Evolutionary conservation across 1,284 basidiomycete species (phyloP).

Genomic region (Stygiomarasmius scandens): DNA sequence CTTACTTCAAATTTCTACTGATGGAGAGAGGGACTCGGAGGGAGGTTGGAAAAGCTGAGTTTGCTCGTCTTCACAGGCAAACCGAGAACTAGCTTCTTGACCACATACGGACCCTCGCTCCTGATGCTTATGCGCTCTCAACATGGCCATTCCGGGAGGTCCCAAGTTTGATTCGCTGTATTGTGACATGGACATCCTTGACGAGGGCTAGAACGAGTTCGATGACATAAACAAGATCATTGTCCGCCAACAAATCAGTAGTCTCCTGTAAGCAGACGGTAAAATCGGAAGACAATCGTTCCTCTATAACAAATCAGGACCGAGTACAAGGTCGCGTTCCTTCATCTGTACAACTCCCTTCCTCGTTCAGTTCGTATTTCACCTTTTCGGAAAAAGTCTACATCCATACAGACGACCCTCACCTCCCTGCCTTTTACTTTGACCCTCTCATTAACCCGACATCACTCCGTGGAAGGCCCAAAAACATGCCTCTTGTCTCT

Average conservation of each 20-base stretch:
- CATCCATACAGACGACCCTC: conserved; percentile 98
- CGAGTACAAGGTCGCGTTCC: conserved; percentile 99
- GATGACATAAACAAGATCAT: conserved; percentile 99
- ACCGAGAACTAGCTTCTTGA: conserved; percentile 88
- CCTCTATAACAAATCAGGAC: too few relatives aligned
- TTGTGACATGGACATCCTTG: conserved; percentile 95
- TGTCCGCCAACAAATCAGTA: conserved; percentile 97
- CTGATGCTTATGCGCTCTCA: background rate
- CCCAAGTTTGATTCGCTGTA: conserved; percentile 96
- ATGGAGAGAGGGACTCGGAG: conserved; percentile 55
- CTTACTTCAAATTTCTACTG: conserved; percentile 85
- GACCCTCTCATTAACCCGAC: conserved; percentile 98
- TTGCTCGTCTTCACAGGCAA: conserved; percentile 81
- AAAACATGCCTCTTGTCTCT: conserved; percentile 80
- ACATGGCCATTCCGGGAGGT: conserved; percentile 70
- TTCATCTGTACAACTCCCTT: conserved; percentile 97
- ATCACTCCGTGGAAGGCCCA: conserved; percentile 83
- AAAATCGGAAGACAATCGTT: too few relatives aligned
- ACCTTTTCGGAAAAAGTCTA: conserved; percentile 93
- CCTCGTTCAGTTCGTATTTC: conserved; percentile 94
- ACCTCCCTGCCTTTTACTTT: conserved; percentile 99
- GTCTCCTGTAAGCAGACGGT: too few relatives aligned
- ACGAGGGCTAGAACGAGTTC: conserved; percentile 99
- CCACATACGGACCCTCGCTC: conserved; percentile 68
- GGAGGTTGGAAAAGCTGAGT: conserved; percentile 66